phyloP scores from a whole-genome alignment of 73 alveolate genomes.

The Symbiodinium pilosum region DNA sequence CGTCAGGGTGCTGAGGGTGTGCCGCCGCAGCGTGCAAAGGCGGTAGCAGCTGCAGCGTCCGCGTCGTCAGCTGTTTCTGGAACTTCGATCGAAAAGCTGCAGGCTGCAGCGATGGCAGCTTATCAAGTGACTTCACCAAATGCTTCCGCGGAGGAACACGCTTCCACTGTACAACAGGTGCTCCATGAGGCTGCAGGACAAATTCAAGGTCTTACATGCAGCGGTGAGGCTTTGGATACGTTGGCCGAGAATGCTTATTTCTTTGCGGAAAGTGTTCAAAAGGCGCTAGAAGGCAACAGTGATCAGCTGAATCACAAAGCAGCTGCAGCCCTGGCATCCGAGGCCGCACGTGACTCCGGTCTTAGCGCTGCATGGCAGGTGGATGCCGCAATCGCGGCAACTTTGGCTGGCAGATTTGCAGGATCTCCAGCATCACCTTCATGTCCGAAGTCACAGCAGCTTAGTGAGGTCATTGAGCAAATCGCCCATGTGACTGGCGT shows the following conservation, averaged over 20 bases:
- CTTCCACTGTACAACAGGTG: neutral
- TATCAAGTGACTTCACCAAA: neutral
- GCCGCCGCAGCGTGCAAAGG: neutral
- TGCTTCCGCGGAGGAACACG: neutral
- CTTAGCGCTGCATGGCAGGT: neutral
- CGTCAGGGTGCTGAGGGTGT: neutral
- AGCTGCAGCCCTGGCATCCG: neutral
- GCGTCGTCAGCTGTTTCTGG: neutral
- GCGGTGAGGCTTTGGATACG: neutral
- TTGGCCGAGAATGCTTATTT: neutral
- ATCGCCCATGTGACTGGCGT: neutral
- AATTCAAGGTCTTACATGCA: neutral
- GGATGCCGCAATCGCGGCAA: neutral
- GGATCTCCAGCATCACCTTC: neutral
- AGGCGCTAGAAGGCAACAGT: neutral
- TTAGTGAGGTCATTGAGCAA: neutral
- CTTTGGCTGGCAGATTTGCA: neutral
- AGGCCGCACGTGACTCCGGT: neutral
- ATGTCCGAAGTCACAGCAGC: neutral
- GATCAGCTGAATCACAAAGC: neutral
- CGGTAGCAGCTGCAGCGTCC: neutral
- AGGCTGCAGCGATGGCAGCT: slow-evolving; percentile 27
- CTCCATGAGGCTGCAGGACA: neutral
- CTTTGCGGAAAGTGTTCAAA: neutral
- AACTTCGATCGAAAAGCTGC: neutral